Base-by-base conservation (phyloP, 805 yeast genomes). In the Naumovozyma dairenensis region DNA sequence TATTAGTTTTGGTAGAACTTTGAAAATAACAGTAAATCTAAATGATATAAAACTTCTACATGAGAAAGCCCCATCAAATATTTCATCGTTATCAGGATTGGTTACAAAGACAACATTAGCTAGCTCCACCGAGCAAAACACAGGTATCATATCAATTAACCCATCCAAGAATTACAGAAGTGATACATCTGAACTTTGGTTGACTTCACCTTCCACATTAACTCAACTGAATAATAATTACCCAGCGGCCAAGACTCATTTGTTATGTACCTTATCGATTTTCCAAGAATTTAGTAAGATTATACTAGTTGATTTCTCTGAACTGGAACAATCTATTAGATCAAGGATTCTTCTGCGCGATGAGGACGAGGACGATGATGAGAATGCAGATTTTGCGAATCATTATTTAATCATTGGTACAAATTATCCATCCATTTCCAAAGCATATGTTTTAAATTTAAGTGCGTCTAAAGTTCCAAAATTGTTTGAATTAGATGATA, bases 1-100 rank as follows among this genome's bases (percentile, higher is more conserved):
- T 3, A 39, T 43, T n/a, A 45, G 51, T 28, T 48, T 44, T 36
- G 50, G 50, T 5, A 39, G 50, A 21, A 36, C 46, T 2, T 26
- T 48, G 9, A 24, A 35, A 15, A 29, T 48, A 10, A 35, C 42
- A 6, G 17, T 50, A 5, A 43, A 48, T 30, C 12, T 51, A 8
- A 21, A 21, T 5, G 25, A 33, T 10, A 14, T 44, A 13, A 21
- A 24, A 13, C 40, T 33, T 22, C 20, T 45, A 7, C 12, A 8
- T n/a, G 28, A 27, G 9, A 35, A 36, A 16, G n/a, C n/a, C n/a
- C n/a, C n/a, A n/a, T 22, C 33, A 7, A 34, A 30, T 14, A 34
- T 46, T 12, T 4, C 39, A 9, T 36, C 47, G 2, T 27, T 44
- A 9, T 37, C 37, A 21, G 43, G 38, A 7, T 32, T 46, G 5